These are phyloP conservation scores for Calonectria montana DNA, from an alignment of 2,329 filamentous ascomycete species.

Conservation along the genomic window DNA sequence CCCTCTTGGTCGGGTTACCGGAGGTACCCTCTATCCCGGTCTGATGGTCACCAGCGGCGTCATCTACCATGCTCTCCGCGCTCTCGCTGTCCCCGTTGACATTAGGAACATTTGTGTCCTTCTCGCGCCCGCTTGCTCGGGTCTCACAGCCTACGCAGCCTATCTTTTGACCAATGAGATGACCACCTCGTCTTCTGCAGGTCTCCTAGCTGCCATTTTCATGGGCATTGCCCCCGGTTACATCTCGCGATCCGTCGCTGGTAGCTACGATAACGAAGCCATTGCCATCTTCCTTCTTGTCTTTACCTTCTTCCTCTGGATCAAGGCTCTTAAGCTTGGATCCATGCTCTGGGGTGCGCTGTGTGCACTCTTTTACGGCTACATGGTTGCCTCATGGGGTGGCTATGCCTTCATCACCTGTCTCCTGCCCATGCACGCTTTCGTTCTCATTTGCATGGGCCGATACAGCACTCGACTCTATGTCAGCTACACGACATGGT, in stretches of 20 bases:
- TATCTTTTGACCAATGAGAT: slow-evolving; percentile 98
- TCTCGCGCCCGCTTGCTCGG: slow-evolving; percentile 93
- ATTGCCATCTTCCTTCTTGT: slow-evolving; percentile 99
- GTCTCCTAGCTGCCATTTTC: slow-evolving; percentile 91
- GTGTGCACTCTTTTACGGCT: slow-evolving; percentile 96
- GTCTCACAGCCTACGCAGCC: slow-evolving; percentile 89
- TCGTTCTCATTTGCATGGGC: slow-evolving; percentile 96
- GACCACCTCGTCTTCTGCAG: slow-evolving; percentile 93
- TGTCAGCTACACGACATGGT: slow-evolving; percentile 98
- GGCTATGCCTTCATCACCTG: slow-evolving; percentile 99
- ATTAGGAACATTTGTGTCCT: slow-evolving; percentile 99
- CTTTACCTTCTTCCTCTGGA: slow-evolving; percentile 99
- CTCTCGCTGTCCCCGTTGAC: slow-evolving; percentile 91
- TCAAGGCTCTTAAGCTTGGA: slow-evolving; percentile 96
- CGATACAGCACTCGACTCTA: slow-evolving; percentile 94
- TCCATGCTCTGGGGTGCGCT: slow-evolving; percentile 97
- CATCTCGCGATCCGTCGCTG: slow-evolving; percentile 96
- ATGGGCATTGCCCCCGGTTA: slow-evolving; percentile 99
- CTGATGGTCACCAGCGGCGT: slow-evolving; percentile 98
- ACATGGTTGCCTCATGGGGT: slow-evolving; percentile 99
- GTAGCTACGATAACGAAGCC: slow-evolving; percentile 99
- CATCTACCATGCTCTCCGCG: slow-evolving; percentile 94
- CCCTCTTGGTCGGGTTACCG: slow-evolving; percentile 96
- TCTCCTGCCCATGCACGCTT: slow-evolving; percentile 91
- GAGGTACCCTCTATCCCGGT: slow-evolving; percentile 97